Percentiles rank a stretch among this genome's conserved stretches.
phyloP scores from a whole-genome alignment of 2,329 filamentous ascomycete genomes.

The Pseudopithomyces chartarum region DNA sequence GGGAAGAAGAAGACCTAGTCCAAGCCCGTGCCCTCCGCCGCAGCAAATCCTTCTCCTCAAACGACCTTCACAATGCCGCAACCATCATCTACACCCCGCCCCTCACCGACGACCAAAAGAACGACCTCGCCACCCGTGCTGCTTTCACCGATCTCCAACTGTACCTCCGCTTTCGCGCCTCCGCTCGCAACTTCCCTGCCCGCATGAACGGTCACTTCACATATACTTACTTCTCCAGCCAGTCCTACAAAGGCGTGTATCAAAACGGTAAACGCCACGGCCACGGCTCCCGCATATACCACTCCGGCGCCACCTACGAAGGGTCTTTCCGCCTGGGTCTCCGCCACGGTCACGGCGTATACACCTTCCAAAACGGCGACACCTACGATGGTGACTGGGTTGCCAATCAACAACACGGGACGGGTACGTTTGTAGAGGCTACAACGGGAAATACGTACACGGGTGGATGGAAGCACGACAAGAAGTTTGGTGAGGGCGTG shows the following conservation, averaged over 20 bases:
- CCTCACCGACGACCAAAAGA: constrained; percentile 33
- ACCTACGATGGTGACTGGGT: constrained; percentile 62
- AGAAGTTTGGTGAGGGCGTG: constrained; percentile 65
- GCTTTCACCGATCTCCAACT: constrained; percentile 41
- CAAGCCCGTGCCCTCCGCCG: constrained; percentile 34
- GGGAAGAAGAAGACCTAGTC: constrained; percentile 52
- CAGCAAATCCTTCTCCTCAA: constrained; percentile 39
- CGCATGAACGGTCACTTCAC: constrained; percentile 52
- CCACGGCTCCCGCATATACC: constrained; percentile 58
- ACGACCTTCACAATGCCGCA: constrained; percentile 36
- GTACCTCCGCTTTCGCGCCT: constrained; percentile 51
- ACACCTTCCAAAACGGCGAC: constrained; percentile 68
- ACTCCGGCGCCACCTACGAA: constrained; percentile 60
- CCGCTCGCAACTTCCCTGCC: constrained; percentile 51
- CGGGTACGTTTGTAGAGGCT: constrained; percentile 61
- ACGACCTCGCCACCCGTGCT: constrained; percentile 36
- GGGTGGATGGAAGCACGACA: constrained; percentile 65
- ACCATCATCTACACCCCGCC: constrained; percentile 40
- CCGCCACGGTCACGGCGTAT: constrained; percentile 61
- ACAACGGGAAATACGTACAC: constrained; percentile 65
- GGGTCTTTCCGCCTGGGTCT: constrained; percentile 59
- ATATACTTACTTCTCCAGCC: constrained; percentile 59
- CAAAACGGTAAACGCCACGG: constrained; percentile 58
- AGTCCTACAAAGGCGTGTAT: constrained; percentile 60
- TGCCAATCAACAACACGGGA: constrained; percentile 68